These are phyloP conservation scores for Catunica adiposa DNA, from an alignment of 2,329 filamentous ascomycete genomes.

Conservation along the genomic window DNA sequence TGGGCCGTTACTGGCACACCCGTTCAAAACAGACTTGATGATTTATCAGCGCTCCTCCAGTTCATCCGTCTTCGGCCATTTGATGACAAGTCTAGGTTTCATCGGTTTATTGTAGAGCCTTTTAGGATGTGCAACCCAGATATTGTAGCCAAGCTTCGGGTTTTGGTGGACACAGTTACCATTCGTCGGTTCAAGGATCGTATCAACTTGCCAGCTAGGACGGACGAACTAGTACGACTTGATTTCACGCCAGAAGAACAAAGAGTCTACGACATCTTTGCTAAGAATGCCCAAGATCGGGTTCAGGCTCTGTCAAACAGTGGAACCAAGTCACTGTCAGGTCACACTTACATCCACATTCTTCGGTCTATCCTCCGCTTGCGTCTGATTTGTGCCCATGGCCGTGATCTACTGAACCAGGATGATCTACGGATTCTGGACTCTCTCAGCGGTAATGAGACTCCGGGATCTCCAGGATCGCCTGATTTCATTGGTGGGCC, in stretches of 20 bases:
- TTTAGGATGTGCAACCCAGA: slow-evolving; percentile 78
- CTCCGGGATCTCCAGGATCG: background rate
- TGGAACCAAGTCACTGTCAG: slow-evolving; percentile 50
- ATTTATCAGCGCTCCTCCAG: slow-evolving; percentile 70
- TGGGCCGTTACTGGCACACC: slow-evolving; percentile 98
- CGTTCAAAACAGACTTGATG: slow-evolving; percentile 83
- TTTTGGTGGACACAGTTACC: slow-evolving; percentile 89
- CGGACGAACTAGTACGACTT: slow-evolving; percentile 56
- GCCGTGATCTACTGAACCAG: slow-evolving; percentile 73
- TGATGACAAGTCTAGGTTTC: slow-evolving; percentile 59
- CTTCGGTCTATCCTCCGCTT: slow-evolving; percentile 80
- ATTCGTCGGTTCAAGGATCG: slow-evolving; percentile 82
- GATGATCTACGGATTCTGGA: slow-evolving; percentile 67
- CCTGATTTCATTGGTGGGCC: slow-evolving; percentile 39
- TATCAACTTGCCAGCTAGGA: slow-evolving; percentile 61
- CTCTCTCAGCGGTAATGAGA: slow-evolving; percentile 59
- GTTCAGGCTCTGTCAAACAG: slow-evolving; percentile 53
- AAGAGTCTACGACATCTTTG: slow-evolving; percentile 69
- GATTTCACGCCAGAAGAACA: slow-evolving; percentile 62
- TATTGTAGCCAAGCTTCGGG: slow-evolving; percentile 67
- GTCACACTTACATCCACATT: slow-evolving; percentile 85
- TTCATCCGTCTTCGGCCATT: slow-evolving; percentile 79
- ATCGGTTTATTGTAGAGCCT: slow-evolving; percentile 62
- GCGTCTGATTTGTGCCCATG: slow-evolving; percentile 81
- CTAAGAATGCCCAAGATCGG: slow-evolving; percentile 61